Conservation (phyloP, 129 eudicot species). For the Helianthus tuberosus region DNA sequence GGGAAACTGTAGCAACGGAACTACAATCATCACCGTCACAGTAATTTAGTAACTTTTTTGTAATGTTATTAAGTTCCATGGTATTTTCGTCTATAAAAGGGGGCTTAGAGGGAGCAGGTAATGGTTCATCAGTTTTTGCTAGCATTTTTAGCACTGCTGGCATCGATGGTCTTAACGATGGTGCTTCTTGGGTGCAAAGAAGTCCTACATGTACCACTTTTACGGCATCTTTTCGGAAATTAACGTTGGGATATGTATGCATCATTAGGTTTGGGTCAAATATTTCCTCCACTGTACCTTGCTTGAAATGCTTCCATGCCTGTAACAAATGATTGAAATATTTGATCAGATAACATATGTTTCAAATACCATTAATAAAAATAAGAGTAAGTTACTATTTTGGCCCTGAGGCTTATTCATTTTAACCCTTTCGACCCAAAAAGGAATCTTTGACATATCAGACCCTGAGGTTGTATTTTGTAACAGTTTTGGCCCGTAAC, state of each 20-base stretch:
- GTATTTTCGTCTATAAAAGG: slow-evolving; percentile 67
- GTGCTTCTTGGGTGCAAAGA: slow-evolving; percentile 69
- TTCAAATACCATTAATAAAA: neutral
- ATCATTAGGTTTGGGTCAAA: slow-evolving; percentile 63
- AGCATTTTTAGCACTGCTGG: slow-evolving; percentile 58
- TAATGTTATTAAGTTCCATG: slow-evolving; percentile 51
- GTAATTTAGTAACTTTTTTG: slow-evolving; percentile 25
- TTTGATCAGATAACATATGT: neutral
- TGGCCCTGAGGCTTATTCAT: no score
- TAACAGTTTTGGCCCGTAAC: no score
- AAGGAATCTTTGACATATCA: no score
- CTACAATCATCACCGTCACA: slow-evolving; percentile 23
- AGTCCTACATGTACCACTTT: slow-evolving; percentile 69
- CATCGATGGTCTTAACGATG: slow-evolving; percentile 67
- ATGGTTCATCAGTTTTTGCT: slow-evolving; percentile 47
- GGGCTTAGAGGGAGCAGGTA: slow-evolving; percentile 67
- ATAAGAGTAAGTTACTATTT: no score
- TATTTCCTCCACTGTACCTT: slow-evolving; percentile 55
- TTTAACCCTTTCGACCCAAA: no score
- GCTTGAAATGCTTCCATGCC: slow-evolving; percentile 83
- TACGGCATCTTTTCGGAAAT: slow-evolving; percentile 32
- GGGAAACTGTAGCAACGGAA: slow-evolving; percentile 59
- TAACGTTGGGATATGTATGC: slow-evolving; percentile 34
- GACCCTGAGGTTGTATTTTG: no score
- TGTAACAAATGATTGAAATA: slow-evolving; percentile 22